Evolutionary conservation across 73 alveolate genomes (phyloP).

Genomic region (Paramecium sexaurelia): DNA sequence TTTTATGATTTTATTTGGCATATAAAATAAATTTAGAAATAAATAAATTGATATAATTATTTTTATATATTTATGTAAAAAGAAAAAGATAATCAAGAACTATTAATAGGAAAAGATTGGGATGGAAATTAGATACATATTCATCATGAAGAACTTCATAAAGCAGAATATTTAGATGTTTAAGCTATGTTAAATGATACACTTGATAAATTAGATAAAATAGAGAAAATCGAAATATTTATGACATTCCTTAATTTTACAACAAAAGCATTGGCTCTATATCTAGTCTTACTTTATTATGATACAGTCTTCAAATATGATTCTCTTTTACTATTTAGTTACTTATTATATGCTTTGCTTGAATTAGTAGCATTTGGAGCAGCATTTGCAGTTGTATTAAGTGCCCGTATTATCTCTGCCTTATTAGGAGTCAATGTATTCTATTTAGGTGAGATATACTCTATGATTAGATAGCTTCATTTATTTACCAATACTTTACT

Average conservation of each 20-base stretch:
- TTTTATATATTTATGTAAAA: background rate
- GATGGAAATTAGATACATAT: background rate
- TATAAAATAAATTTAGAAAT: background rate
- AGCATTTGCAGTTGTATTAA: background rate
- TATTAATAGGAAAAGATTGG: conserved; percentile 28
- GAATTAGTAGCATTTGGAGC: conserved; percentile 59
- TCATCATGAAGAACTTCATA: background rate
- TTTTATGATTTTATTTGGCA: too few relatives aligned
- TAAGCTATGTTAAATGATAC: conserved; percentile 10
- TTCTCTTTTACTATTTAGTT: conserved; percentile 24
- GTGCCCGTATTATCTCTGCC: background rate
- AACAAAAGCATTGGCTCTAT: background rate
- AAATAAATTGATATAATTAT: background rate
- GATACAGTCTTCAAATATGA: background rate
- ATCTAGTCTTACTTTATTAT: background rate
- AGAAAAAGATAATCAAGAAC: background rate
- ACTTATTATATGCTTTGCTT: conserved; percentile 4
- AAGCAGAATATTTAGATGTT: background rate
- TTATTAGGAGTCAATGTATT: conserved; percentile 14
- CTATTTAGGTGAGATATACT: background rate
- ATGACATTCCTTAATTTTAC: conserved; percentile 9
- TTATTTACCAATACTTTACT: background rate
- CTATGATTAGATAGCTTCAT: background rate
- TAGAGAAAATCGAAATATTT: conserved; percentile 40
- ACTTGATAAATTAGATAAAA: background rate